Base-by-base conservation (phyloP, 495 filamentous ascomycete genomes). In the Glonium stellatum region DNA sequence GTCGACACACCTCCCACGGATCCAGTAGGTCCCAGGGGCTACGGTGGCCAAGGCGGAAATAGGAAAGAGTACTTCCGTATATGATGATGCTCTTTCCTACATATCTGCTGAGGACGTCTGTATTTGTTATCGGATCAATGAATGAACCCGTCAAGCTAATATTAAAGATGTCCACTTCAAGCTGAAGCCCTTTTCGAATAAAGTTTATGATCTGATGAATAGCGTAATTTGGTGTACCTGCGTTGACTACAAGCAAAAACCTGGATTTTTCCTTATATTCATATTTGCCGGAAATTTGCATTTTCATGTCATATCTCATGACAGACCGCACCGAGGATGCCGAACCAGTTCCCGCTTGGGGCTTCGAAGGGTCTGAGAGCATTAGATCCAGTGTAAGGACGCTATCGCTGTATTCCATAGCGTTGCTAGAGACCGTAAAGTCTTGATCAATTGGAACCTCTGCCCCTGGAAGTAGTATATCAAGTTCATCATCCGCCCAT, bases 181-280 rank as follows among this genome's bases (percentile, higher is more conserved):
- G 51, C 8, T 57, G 51, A 5, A 64, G 61, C 12, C 61, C 31
- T 5, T 47, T 18, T 5, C 57, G 57, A 27, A 64, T 42, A 5
- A 64, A 52, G 18, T 19, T 39, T 27, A 64, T 64, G 25, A 64
- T 64, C 39, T 64, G 57, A 41, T 64, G 61, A 42, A 64, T 64
- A 23, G 61, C 57, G 9, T 55, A 11, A 27, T 64, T 64, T 13
- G 61, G 61, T 27, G 61, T 64, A 22, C 54, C 48, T 5, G 61
- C 59, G 39, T 64, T 64, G 50, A 64, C 57, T 1, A 64, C 61
- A 25, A 64, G 61, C 11, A 64, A 42, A 51, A 31, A 64, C 12
- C 27, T 55, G 1, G 57, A 52, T 13, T 49, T 55, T 5, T 36
- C 37, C 35, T 52, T 57, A 25, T 56, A 37, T 9, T 57, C 21